Evolutionary conservation across 1,139 yeast genomes (phyloP), one percentile per base, ranked within the genome.

Genomic region (Sugiyamaella pinicola): DNA sequence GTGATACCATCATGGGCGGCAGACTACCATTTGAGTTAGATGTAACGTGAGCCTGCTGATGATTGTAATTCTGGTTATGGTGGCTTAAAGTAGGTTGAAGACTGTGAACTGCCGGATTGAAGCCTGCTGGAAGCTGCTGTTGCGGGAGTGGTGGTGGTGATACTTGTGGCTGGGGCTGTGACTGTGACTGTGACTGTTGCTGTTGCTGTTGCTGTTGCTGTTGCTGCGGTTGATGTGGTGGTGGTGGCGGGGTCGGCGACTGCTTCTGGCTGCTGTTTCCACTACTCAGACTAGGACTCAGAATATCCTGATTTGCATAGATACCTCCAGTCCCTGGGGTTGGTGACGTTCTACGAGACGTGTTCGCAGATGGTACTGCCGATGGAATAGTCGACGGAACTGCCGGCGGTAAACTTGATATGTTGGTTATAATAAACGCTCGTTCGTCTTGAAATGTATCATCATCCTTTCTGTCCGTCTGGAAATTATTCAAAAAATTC

Each of bases 391-490:
- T 45, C 3, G 60, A 51, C n/a, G 55, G 44, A 12, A 52, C 45
- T 4, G 51, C 47, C n/a, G 46, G 31, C 46, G 62, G 69, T 34
- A 90, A 74, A 50, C 80, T 80, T 56, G 81, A 82, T 49, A 93
- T 87, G 61, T 87, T 89, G 54, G 81, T 82, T 51, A 88, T 76
- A 38, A 93, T 83, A 68, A 85, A 93, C 55, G 83, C 87, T 65
- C 87, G 83, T 67, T 93, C 99, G 54, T 87, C 95, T 42, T 80
- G 74, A 64, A 89, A 84, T 39, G 79, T 78, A 9, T 82, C 76
- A 65, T 89, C 96, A 52, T 83, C 85, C 61, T 78, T 76, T 57
- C 81, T 63, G 53, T 71, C 79, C 41, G 80, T 80, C 58, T 83
- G 86, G 66, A 90, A 88, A 29, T 77, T 78, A 46, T 61, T 60